Conservation (phyloP, 441 rosid species). For the Brassica balearica region DNA sequence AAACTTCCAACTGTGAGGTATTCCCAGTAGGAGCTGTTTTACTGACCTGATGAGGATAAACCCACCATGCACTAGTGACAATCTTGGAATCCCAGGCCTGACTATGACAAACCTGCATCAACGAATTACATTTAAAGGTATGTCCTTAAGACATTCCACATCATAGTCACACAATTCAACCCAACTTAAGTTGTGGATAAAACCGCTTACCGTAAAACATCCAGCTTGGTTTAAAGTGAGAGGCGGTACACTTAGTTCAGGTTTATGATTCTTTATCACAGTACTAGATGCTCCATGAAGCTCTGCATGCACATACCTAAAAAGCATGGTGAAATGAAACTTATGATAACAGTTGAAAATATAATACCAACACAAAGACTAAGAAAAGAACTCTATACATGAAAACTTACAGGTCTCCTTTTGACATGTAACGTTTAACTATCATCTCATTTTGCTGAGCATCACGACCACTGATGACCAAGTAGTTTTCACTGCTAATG, state of each 20-base stretch:
- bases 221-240: conserved; percentile 98
- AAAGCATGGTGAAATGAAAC: conserved; percentile 14
- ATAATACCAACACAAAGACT: conserved; percentile 3
- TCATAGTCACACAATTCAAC: conserved; percentile 12
- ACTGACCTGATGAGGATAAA: conserved; percentile 95
- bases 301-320: conserved; percentile 94
- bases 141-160: conserved; percentile 25
- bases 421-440: conserved; percentile 98
- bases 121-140: conserved; percentile 18
- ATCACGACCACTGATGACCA: conserved; percentile 96
- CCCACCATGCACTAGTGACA: conserved; percentile 99
- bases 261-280: conserved; percentile 90
- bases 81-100: conserved; percentile 99
- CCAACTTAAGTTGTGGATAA: neutral
- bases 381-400: conserved; percentile 18
- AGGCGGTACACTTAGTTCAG: conserved; percentile 91
- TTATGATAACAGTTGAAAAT: neutral
- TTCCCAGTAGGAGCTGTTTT: conserved; percentile 99
- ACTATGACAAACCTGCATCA: conserved; percentile 90
- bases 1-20: conserved; percentile 98
- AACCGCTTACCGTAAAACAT: conserved; percentile 75
- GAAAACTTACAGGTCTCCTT: conserved; percentile 92
- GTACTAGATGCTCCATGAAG: conserved; percentile 99
- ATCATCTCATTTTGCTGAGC: conserved; percentile 99
- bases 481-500: conserved; percentile 92